These are phyloP conservation scores for Fusarium neocosmosporiellum DNA, from an alignment of 2,329 filamentous ascomycete genomes.

Conservation along the genomic window DNA sequence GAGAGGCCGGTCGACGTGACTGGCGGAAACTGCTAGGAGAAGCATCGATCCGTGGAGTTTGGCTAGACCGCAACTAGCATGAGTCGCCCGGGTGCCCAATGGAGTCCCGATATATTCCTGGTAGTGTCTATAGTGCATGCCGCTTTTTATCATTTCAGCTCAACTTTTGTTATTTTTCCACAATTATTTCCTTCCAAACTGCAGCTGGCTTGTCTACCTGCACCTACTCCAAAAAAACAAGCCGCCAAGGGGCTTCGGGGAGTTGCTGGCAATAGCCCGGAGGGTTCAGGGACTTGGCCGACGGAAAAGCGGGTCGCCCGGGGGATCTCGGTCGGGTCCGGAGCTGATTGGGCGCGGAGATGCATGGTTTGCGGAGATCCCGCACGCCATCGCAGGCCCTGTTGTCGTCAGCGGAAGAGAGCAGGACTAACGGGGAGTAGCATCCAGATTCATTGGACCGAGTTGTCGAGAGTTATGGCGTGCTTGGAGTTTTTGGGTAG, in stretches of 20 bases:
- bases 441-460: slow-evolving; percentile 33
- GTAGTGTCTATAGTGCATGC: background rate
- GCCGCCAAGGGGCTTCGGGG: slow-evolving; percentile 20
- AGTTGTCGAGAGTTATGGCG: slow-evolving; percentile 27
- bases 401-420: slow-evolving; percentile 30
- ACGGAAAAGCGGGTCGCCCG: background rate
- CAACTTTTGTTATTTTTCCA: background rate
- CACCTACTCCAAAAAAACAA: background rate
- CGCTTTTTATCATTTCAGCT: background rate
- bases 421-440: slow-evolving; percentile 20
- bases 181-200: background rate
- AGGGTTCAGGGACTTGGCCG: background rate
- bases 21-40: background rate
- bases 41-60: background rate
- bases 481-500: slow-evolving; percentile 19
- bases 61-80: background rate
- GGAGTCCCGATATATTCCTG: background rate
- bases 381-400: slow-evolving; percentile 39
- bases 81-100: background rate
- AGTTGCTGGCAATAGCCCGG: slow-evolving; percentile 27
- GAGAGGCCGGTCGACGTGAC: slow-evolving; percentile 3
- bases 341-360: slow-evolving; percentile 16
- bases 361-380: slow-evolving; percentile 33
- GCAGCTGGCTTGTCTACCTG: background rate
- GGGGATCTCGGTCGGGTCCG: slow-evolving; percentile 32